Base-by-base conservation (phyloP, 2,329 filamentous ascomycete species). In the Xenoacremonium recifei region DNA sequence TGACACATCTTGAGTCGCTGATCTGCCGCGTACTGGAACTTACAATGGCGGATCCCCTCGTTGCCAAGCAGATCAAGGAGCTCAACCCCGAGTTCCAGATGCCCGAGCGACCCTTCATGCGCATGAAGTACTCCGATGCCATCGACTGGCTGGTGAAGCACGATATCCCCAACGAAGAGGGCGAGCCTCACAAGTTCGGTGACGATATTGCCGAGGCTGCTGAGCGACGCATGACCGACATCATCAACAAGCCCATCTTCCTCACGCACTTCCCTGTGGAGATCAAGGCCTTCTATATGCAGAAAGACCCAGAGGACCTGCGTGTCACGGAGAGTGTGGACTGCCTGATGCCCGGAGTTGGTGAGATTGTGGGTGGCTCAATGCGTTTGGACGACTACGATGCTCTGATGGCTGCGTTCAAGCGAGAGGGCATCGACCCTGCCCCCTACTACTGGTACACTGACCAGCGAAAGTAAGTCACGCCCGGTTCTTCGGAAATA, bases 281-380 rank as follows among this genome's bases (percentile, higher is more conserved):
- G 72, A 96, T 99, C 77, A 99, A 99, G 77, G 87, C 93, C 2
- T 99, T 99, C 68, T 99, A 99, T 79, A 99, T 99, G 93, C 85
- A 91, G 70, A 91, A 86, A 70, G 93, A 92, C 57, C 74, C 77
- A 32, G 69, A 78, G 21, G 93, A 99, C 62, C 72, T 69, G 21
- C 80, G 91, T 19, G 89, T 96, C 20, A 99, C 93, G 0, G 92
- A 99, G 76, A 89, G 83, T 48, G 92, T 97, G 12, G 93, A 99
- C 60, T 74, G 77, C 37, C 64, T 85, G 52, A 79, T 99, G 90
- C 93, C 93, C 10, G 89, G 89, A 54, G 93, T 99, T 19, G 93
- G 93, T 46, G 93, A 97, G 75, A 96, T 97, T 61, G 90, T 97
- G 3, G 92, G 93, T 48, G 93, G 92, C 5, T 90, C 84, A 55